These are phyloP conservation scores for Aspergillus heteromorphus DNA, from an alignment of 495 filamentous ascomycete species.

Conservation along the genomic window DNA sequence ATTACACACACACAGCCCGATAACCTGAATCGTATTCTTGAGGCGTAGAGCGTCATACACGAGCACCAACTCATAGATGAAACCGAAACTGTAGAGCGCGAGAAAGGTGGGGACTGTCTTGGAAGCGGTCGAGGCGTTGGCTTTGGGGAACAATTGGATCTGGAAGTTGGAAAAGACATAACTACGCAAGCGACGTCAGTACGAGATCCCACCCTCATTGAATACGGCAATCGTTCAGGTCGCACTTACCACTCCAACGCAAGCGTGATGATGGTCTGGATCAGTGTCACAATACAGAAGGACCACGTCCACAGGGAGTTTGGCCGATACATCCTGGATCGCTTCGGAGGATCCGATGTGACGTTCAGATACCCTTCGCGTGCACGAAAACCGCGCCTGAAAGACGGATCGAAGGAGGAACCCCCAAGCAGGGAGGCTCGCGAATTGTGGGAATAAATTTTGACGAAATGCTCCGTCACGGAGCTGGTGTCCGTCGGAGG, in stretches of 20 bases:
- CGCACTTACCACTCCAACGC: conserved; percentile 76
- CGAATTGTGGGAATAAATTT: conserved; percentile 57
- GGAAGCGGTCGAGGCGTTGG: conserved; percentile 34
- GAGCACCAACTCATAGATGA: conserved; percentile 82
- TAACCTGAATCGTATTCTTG: conserved; percentile 98
- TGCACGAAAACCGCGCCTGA: conserved; percentile 47
- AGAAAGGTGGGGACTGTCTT: conserved; percentile 85
- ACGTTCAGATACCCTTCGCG: conserved; percentile 51
- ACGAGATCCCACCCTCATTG: neutral
- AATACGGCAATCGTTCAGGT: neutral
- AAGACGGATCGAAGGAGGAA: conserved; percentile 45
- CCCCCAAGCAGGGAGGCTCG: conserved; percentile 62
- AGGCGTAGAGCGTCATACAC: conserved; percentile 88
- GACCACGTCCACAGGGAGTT: conserved; percentile 83
- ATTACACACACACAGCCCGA: conserved; percentile 90
- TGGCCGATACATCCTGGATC: conserved; percentile 59
- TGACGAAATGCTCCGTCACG: conserved; percentile 46
- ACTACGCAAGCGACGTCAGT: conserved; percentile 20
- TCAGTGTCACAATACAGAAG: conserved; percentile 66
- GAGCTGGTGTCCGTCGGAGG: conserved; percentile 31
- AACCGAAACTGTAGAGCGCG: conserved; percentile 94
- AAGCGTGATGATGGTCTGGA: conserved; percentile 75
- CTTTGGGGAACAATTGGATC: conserved; percentile 56
- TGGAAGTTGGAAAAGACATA: conserved; percentile 52
- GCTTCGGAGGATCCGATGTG: conserved; percentile 12